A percentile compares a stretch with the other conserved stretches of the same genome.
Conservation (phyloP, 2,329 filamentous ascomycete species). For the Aspergillus ustus region DNA sequence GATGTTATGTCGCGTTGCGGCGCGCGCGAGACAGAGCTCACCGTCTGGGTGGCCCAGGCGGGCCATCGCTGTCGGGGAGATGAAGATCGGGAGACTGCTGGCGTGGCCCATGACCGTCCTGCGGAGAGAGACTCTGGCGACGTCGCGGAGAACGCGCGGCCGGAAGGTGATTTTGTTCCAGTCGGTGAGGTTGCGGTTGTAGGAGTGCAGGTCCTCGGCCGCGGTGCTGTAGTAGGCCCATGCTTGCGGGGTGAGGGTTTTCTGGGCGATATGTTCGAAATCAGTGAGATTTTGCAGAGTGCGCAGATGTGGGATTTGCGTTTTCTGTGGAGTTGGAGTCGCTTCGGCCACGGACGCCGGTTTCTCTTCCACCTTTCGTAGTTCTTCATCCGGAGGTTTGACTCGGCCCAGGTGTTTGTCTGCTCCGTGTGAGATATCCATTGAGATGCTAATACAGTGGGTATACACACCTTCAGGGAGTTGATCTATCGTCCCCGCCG, state of each 20-base stretch:
- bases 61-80: too few species aligned
- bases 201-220: neutral
- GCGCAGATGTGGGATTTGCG: neutral
- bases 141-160: neutral
- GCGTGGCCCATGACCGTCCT: too few species aligned
- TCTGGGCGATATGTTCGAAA: neutral
- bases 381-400: too few species aligned
- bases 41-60: neutral
- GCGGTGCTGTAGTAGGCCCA: neutral
- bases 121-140: too few species aligned
- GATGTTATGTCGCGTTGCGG: neutral
- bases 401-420: too few species aligned
- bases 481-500: neutral
- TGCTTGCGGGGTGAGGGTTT: neutral
- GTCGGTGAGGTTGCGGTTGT: neutral
- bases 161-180: neutral
- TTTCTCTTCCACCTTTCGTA: too few species aligned
- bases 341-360: too few species aligned
- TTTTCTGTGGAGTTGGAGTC: too few species aligned
- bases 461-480: neutral
- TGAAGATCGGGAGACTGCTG: too few species aligned
- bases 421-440: too few species aligned
- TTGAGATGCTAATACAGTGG: too few species aligned
- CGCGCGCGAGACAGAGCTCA: neutral
- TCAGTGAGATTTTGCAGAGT: neutral